Conservation (phyloP, 768 basidiomycete genomes). For the Suillus spraguei region DNA sequence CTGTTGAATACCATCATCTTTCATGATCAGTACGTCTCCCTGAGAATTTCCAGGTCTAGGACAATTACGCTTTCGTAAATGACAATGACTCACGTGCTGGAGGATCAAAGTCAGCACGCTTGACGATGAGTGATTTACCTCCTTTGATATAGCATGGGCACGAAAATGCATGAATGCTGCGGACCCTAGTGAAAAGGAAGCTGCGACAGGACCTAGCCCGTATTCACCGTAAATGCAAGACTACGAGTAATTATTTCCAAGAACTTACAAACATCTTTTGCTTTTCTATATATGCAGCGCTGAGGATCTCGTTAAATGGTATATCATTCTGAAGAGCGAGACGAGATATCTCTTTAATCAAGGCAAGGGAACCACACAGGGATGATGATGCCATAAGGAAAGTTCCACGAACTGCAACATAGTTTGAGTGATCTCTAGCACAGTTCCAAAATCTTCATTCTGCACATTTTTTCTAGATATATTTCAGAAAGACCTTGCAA, state of each 20-base stretch:
- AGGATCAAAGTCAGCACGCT: constrained; percentile 58
- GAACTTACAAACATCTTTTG: constrained; percentile 78
- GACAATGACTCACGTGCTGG: constrained; percentile 60
- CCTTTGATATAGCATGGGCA: constrained; percentile 40
- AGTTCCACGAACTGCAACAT: constrained; percentile 58
- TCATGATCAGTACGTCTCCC: constrained; percentile 83
- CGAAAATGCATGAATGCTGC: constrained; percentile 83
- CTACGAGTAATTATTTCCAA: background rate
- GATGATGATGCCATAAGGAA: constrained; percentile 61
- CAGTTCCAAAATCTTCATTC: background rate
- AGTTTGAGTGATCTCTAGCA: constrained; percentile 9
- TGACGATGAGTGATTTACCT: constrained; percentile 25
- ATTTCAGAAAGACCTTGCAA: constrained; percentile 15
- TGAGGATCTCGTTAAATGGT: constrained; percentile 77
- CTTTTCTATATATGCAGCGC: constrained; percentile 82
- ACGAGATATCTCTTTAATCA: constrained; percentile 59
- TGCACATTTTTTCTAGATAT: constrained; percentile 68
- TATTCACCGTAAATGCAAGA: constrained; percentile 45
- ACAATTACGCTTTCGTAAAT: constrained; percentile 2
- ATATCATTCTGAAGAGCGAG: constrained; percentile 43
- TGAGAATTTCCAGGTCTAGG: constrained; percentile 29
- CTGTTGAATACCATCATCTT: constrained; percentile 69
- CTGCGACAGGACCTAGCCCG: constrained; percentile 72
- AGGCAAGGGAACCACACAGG: constrained; percentile 54
- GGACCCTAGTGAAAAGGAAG: constrained; percentile 77